Evolutionary conservation across 306 rosid species (phyloP), one percentile per base, ranked within the genome.

Genomic region (Fagus sylvatica): DNA sequence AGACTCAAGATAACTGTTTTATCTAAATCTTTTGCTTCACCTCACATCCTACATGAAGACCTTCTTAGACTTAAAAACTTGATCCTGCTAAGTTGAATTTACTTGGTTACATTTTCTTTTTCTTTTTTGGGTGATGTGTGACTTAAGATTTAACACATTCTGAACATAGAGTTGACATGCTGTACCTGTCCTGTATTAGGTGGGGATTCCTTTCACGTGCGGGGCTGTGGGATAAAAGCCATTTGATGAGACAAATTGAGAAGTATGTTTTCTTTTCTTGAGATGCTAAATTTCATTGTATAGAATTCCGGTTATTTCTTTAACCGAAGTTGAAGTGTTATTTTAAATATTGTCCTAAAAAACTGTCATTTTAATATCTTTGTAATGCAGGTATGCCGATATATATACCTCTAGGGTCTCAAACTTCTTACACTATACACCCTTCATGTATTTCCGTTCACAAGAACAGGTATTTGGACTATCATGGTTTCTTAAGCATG

Each of bases 141-240:
- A 62, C 12, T 22, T 9, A 22, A 36, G 43, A 62, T 64, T 36
- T 64, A 64, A 36, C 22, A 5, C 43, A 64, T 64, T 16, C 46
- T 64, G 28, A 46, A 10, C 49, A 54, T 79, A 43, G 65, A 32
- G 74, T 72, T 84, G 37, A 87, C 80, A 67, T 72, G 49, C 17
- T 48, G 72, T 61, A 74, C 57, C 2, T 69, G 65, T 71, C 74
- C n/a, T 84, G 74, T 83, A 51, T 79, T 78, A 95, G 98, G 93
- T 95, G 98, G 98, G 98, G 98, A 33, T 95, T 79, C 85, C 90
- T 95, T 73, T 95, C 98, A 40, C 97, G 98, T 13, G 98, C 98
- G 28, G 98, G 96, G 56, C 76, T 95, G 60, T 95, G 98, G 98
- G 98, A 95, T 82, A 95, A 95, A 86, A 95, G 98, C 81, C 98